A percentile compares a stretch with the other conserved stretches of the same genome.
Evolutionary conservation across 306 rosid species (phyloP).

Genomic region (Cicer pinnatifidum): DNA sequence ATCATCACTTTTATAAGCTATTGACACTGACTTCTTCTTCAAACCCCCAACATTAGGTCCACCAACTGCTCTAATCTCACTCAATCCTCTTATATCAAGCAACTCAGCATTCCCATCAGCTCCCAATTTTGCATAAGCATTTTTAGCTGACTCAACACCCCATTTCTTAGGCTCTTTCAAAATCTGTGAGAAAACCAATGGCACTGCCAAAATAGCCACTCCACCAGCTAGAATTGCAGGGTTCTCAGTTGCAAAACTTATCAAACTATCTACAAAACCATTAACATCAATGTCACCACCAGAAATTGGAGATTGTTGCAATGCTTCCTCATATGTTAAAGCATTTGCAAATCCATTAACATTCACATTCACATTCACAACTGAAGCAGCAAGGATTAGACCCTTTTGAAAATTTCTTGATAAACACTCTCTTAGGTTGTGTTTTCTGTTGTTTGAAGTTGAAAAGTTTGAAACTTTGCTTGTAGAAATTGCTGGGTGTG

Average conservation of each 20-base stretch:
- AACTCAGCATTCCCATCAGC: constrained; percentile 74
- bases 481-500: constrained; percentile 47
- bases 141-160: constrained; percentile 88
- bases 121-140: constrained; percentile 77
- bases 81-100: constrained; percentile 77
- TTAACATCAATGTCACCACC: constrained; percentile 59
- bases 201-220: constrained; percentile 71
- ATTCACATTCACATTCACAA: constrained; percentile 48
- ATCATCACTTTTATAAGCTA: constrained; percentile 74
- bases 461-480: constrained; percentile 57
- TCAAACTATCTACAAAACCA: constrained; percentile 58
- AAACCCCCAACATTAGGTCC: constrained; percentile 72
- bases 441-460: constrained; percentile 41
- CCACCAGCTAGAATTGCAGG: constrained; percentile 79
- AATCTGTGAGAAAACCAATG: constrained; percentile 77
- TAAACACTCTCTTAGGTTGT: constrained; percentile 40
- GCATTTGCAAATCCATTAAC: constrained; percentile 62
- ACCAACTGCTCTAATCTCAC: constrained; percentile 75
- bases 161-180: constrained; percentile 73
- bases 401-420: constrained; percentile 58
- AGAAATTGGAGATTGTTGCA: constrained; percentile 49
- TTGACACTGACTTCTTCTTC: constrained; percentile 70
- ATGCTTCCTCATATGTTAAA: constrained; percentile 80
- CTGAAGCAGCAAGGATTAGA: constrained; percentile 62
- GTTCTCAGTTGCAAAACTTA: constrained; percentile 68